These are phyloP conservation scores for Stemphylium vesicarium DNA, from an alignment of 2,329 filamentous ascomycete genomes.

Conservation along the genomic window DNA sequence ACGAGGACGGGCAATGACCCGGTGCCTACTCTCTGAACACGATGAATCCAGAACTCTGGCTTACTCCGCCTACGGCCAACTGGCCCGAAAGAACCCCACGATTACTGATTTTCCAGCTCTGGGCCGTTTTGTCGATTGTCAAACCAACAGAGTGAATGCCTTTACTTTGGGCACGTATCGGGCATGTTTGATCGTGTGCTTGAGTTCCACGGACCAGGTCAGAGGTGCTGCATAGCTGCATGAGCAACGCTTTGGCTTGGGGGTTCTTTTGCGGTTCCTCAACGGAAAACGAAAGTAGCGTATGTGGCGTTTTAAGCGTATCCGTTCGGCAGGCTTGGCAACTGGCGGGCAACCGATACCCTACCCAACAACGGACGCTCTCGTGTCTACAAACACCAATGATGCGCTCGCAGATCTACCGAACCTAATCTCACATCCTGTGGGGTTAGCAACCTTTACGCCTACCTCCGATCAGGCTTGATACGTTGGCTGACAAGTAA, in stretches of 20 bases:
- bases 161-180: background rate
- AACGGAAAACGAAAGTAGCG: background rate
- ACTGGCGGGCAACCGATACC: background rate
- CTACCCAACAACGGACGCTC: conserved; percentile 2
- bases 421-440: conserved; percentile 6
- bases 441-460: background rate
- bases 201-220: background rate
- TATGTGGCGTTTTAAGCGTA: background rate
- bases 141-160: background rate
- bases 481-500: background rate
- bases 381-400: conserved; percentile 2
- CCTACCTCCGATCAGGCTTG: background rate
- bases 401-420: background rate
- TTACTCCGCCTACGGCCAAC: background rate
- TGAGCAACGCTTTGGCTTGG: background rate
- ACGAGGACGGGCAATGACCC: background rate
- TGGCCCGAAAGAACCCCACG: background rate
- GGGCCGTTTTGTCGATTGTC: background rate
- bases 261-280: background rate
- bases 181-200: background rate
- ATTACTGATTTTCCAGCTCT: background rate
- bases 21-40: too few species aligned
- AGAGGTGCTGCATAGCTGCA: background rate
- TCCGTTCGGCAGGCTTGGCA: conserved; percentile 6
- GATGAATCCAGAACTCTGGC: background rate